Evolutionary conservation across 2,329 filamentous ascomycete species (phyloP), one percentile per base, ranked within the genome.

Genomic region (Coniella lustricola): DNA sequence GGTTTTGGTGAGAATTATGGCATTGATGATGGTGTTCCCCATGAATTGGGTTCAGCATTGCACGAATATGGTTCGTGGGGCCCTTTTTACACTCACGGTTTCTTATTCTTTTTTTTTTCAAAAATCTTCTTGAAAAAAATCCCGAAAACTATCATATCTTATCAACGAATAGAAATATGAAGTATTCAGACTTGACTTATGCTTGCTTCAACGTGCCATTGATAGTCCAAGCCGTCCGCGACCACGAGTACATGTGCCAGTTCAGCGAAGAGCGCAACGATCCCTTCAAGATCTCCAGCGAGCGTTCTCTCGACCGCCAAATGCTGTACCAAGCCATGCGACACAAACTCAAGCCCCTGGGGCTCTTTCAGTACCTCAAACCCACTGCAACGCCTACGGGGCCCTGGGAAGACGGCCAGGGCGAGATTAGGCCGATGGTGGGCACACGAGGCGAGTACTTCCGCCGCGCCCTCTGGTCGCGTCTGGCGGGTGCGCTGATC

Each of bases 361-460:
- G 16, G 3, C 13, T 29, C 3, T 46, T 31, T 34, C 16, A 9
- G 4, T 32, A 25, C 12, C 44, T 37, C 4, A 38, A 32, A 25
- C 13, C 14, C 10, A 31, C 18, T 2, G 44, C 44, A 10, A 8
- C n/a, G 2, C 4, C 35, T 0, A 33, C 35, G 12, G 44, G 35
- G 14, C 21, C 44, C 8, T 46, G 35, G 44, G 44, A 39, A 14
- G 21, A 20, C 3, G 22, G 34, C 22, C 16, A 16, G 34, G 22
- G 35, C 16, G n/a, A 25, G 18, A 16, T 46, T 20, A 38, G 35
- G 20, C 35, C 35, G 9, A 39, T 46, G 44, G 44, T 20, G 33
- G 44, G 35, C n/a, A 46, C 44, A 1, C 44, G 44, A 16, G 44
- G 44, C 7, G 35, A 46, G 35, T 21, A 34, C 12, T 39, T 46